Evolutionary conservation across 805 yeast species (phyloP), one percentile per base, ranked within the genome.

Genomic region (Saturnispora saitoi): DNA sequence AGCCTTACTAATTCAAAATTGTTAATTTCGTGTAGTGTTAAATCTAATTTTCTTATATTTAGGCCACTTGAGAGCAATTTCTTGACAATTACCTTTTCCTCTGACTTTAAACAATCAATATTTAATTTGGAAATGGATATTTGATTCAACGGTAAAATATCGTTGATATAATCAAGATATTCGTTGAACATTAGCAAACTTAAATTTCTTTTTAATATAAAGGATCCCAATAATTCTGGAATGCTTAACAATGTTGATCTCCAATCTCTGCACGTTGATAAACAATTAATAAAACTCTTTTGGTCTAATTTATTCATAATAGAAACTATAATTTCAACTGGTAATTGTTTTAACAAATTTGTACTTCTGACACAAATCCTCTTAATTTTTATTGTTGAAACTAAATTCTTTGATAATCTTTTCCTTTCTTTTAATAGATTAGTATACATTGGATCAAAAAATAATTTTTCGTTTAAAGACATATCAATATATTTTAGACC

Each of bases 241-340:
- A 48, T 41, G n/a, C 45, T 44, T 17, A 53, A 29, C 10, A 51
- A 38, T 6, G 43, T 45, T 19, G 39, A 14, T 43, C 56, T 45
- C 56, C 52, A 51, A 29, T 38, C 48, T 42, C 50, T 44, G n/a
- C 54, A 51, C 14, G 50, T 48, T 26, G 24, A n/a, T 26, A 51
- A 32, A 12, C 49, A 32, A 20, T 41, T 51, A 4, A 26, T 39
- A 14, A 51, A 49, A 17, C 36, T 42, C 22, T 19, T 26, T n/a
- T 36, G 37, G 15, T 47, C 47, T 26, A 53, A 39, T 1, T 39
- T 22, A 12, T 28, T 30, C 48, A 53, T 45, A 17, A 49, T 51
- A 4, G 44, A 39, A 12, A 32, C 11, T 2, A 51, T 28, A 19
- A 53, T 26, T 45, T 53, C 52, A 9, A 45, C 28, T 6, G 54